Evolutionary conservation across 306 rosid genomes (phyloP).

Genomic region (Leucaena leucocephala): DNA sequence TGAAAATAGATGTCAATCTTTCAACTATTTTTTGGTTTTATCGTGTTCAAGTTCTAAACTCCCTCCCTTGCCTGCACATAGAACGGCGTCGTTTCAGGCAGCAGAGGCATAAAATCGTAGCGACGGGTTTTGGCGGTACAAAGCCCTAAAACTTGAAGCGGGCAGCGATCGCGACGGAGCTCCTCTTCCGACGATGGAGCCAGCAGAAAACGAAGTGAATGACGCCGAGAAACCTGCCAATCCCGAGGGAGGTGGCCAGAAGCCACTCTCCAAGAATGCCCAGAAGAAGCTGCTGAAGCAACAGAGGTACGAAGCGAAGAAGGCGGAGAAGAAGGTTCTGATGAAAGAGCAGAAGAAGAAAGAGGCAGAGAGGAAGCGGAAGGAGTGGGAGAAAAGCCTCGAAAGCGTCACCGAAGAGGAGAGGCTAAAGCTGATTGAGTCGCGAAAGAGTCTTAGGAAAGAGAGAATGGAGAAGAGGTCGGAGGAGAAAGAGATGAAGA

Average conservation of each 20-base stretch:
- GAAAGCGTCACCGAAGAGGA: slow-evolving; percentile 64
- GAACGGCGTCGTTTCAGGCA: too few species aligned
- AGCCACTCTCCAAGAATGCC: slow-evolving; percentile 65
- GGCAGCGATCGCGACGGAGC: not conserved
- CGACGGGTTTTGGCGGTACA: not conserved
- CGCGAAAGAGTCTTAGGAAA: slow-evolving; percentile 63
- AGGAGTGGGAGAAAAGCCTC: slow-evolving; percentile 81
- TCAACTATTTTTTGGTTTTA: too few species aligned
- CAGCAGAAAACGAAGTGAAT: slow-evolving; percentile 15
- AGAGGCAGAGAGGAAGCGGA: slow-evolving; percentile 68
- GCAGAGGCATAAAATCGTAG: not conserved
- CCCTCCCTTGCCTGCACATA: too few species aligned
- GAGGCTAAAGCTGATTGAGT: slow-evolving; percentile 63
- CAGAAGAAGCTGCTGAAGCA: slow-evolving; percentile 75
- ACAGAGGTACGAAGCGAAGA: slow-evolving; percentile 72
- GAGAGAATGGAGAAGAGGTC: slow-evolving; percentile 80
- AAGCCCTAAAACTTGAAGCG: slow-evolving; percentile 10
- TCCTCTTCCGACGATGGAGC: slow-evolving; percentile 37
- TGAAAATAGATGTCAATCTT: too few species aligned
- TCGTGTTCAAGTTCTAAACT: too few species aligned
- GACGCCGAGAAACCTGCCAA: not conserved
- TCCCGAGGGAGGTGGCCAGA: not conserved
- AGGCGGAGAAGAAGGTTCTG: slow-evolving; percentile 80
- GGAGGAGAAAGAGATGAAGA: slow-evolving; percentile 60
- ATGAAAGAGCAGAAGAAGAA: slow-evolving; percentile 66